Conservation (phyloP, 768 basidiomycete genomes). For the Macrolepiota dolichaula region DNA sequence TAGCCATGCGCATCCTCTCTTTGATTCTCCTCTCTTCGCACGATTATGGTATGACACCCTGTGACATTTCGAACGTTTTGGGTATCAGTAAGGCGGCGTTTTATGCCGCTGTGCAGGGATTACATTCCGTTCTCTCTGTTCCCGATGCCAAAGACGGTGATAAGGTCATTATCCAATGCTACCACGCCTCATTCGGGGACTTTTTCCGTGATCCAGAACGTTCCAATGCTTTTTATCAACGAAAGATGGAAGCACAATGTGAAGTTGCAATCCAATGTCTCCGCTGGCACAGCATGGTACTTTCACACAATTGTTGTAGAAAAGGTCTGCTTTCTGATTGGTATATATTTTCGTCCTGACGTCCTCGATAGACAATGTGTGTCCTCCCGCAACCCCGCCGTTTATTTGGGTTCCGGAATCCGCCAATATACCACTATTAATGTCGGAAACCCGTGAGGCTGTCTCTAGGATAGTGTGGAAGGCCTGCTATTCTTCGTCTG, state of each 20-base stretch:
- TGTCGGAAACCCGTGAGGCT: background rate
- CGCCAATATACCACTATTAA: background rate
- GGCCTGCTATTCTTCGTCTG: background rate
- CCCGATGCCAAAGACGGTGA: background rate
- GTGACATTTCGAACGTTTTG: background rate
- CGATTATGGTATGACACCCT: background rate
- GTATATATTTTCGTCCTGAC: background rate
- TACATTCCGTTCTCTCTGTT: background rate
- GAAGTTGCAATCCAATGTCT: background rate
- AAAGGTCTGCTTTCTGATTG: background rate
- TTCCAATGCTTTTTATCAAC: background rate
- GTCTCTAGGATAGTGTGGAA: background rate
- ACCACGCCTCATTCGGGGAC: conserved; percentile 6
- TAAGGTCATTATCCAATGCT: background rate
- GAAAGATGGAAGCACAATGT: background rate
- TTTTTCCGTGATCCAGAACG: conserved; percentile 5
- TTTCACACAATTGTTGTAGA: background rate
- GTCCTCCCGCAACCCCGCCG: background rate
- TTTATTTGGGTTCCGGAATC: background rate
- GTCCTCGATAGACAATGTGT: background rate
- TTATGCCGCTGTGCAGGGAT: background rate
- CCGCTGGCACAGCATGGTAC: background rate
- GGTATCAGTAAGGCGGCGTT: background rate
- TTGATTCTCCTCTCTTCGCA: background rate
- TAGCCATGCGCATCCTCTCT: background rate